Evolutionary conservation across 2,329 filamentous ascomycete genomes (phyloP), one percentile per base, ranked within the genome.

Genomic region (Aquanectria penicillioides): DNA sequence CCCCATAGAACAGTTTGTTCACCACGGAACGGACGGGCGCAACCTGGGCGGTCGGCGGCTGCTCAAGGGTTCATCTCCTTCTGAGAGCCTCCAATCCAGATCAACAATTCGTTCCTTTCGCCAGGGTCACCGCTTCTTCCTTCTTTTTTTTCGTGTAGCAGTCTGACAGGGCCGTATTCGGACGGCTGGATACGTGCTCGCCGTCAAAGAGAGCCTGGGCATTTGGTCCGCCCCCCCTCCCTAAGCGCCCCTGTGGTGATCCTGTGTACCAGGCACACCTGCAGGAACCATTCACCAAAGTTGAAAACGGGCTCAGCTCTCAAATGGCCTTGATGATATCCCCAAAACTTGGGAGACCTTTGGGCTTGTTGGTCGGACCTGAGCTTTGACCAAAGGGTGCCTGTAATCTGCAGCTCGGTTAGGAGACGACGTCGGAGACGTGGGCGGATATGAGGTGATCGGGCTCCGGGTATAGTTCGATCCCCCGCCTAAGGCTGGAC

Each of bases 61-160:
- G 31, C n/a, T 37, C 33, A 31, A 40, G 28, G 20, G 31, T 40
- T 40, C 18, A 15, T 46, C 20, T 12, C 23, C 28, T 8, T 41
- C 25, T 46, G 17, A 11, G 10, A 9, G 10, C 12, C 25, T 33
- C 11, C 38, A 31, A 43, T 34, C 11, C 28, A 15, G 23, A 47
- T 18, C 18, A 18, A 50, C 18, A 37, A 33, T 22, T 40, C 40
- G 33, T 28, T 31, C 33, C 18, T 40, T 17, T 23, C 11, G 9
- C 26, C 22, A 17, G 33, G 37, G 26, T 17, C 28, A 48, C 48
- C 28, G 28, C 26, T 17, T 40, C 36, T 52, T 62, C 63, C 62
- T 63, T 63, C 47, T 44, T 56, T 33, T 61, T 65, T 52, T 10
- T 65, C 55, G 61, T 69, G 65, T 66, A 64, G 43, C 67, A 59